These are phyloP conservation scores for Xylariaceae sp. DNA, from an alignment of 2,329 filamentous ascomycete genomes.

Conservation along the genomic window DNA sequence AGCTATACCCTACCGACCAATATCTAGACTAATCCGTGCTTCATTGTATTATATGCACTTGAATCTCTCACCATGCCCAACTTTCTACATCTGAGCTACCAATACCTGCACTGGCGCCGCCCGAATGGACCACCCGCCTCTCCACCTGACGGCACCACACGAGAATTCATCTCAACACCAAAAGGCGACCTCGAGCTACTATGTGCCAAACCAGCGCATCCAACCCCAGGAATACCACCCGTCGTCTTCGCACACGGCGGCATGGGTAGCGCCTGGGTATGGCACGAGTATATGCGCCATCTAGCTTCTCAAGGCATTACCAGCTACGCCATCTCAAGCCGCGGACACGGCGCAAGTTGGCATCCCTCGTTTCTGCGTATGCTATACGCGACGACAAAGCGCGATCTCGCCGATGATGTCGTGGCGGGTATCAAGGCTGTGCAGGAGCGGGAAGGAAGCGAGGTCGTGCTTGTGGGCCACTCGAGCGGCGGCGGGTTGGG, in stretches of 20 bases:
- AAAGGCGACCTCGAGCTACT: conserved; percentile 58
- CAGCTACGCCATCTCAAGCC: conserved; percentile 59
- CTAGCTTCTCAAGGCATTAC: conserved; percentile 53
- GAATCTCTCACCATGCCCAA: conserved; percentile 25
- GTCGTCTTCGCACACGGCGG: conserved; percentile 62
- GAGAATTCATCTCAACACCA: conserved; percentile 52
- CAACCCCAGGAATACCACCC: conserved; percentile 39
- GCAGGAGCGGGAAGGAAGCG: conserved; percentile 38
- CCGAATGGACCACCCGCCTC: conserved; percentile 36
- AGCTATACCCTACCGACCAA: not conserved
- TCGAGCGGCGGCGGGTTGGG: conserved; percentile 58
- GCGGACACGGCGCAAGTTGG: conserved; percentile 48
- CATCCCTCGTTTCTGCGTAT: conserved; percentile 56
- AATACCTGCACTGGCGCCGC: conserved; percentile 42
- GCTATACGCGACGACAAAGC: conserved; percentile 53
- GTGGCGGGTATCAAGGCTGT: conserved; percentile 51
- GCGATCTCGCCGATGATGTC: conserved; percentile 53
- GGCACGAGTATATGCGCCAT: conserved; percentile 58
- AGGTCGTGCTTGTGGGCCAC: conserved; percentile 56
- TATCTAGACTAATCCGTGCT: not conserved
- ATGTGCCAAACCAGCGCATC: conserved; percentile 44
- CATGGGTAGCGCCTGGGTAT: conserved; percentile 60
- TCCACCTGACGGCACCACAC: conserved; percentile 50
- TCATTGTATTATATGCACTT: no score
- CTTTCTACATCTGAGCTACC: conserved; percentile 42